phyloP scores from a whole-genome alignment of 2,329 filamentous ascomycete genomes.

The Dothistroma pini region DNA sequence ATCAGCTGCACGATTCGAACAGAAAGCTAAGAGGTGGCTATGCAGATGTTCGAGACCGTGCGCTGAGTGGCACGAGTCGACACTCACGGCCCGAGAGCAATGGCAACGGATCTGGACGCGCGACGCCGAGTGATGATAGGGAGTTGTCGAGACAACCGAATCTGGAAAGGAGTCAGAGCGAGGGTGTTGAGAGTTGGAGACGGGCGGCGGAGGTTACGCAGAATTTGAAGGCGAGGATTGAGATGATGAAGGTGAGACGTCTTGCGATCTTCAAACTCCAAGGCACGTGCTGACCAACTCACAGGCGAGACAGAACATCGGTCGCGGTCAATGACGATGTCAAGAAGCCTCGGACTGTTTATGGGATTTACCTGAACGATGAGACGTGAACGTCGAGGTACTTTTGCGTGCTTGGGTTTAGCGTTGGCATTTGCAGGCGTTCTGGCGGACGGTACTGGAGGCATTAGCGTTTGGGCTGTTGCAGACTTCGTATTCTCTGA shows the following conservation, averaged over 20 bases:
- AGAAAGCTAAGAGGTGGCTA: constrained; percentile 25
- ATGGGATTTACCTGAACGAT: neutral
- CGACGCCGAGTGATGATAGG: constrained; percentile 45
- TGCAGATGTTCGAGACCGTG: constrained; percentile 9
- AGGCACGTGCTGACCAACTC: neutral
- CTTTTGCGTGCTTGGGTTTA: neutral
- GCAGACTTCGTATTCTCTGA: neutral
- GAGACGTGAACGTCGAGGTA: constrained; percentile 1
- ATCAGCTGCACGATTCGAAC: constrained; percentile 23
- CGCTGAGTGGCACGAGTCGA: constrained; percentile 12
- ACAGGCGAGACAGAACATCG: constrained; percentile 21
- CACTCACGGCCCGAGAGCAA: constrained; percentile 22
- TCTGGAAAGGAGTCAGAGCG: constrained; percentile 29
- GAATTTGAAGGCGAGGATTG: constrained; percentile 93
- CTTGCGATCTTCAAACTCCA: neutral
- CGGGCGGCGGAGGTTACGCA: constrained; percentile 95
- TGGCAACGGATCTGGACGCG: constrained; percentile 33
- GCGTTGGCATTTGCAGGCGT: neutral
- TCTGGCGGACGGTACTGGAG: constrained; percentile 2
- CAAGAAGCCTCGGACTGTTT: no score
- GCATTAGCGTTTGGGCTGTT: neutral
- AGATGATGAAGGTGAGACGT: constrained; percentile 82
- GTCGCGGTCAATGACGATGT: constrained; percentile 13
- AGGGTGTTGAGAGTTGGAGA: constrained; percentile 89
- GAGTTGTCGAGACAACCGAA: constrained; percentile 6